These are phyloP conservation scores for Solanum appendiculatum DNA, from an alignment of 257 asterid genomes.

Conservation along the genomic window DNA sequence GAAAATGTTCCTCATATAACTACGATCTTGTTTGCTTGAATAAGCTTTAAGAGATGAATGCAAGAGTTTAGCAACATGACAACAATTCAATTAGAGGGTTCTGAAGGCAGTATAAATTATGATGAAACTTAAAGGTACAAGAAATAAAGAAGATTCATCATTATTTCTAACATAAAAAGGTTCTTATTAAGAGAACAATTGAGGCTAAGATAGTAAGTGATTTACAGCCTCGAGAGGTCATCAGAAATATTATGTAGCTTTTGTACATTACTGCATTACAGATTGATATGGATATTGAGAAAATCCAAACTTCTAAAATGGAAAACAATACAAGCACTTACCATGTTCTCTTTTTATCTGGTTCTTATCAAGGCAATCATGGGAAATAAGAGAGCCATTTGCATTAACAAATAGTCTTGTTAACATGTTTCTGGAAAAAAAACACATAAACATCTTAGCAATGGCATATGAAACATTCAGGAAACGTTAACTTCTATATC, in stretches of 20 bases:
- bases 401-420: constrained; percentile 80
- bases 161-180: not conserved
- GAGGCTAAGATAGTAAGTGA: not conserved
- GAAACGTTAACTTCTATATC: not conserved
- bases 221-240: not conserved
- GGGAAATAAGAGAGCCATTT: constrained; percentile 69
- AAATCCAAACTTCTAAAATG: not conserved
- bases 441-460: not conserved
- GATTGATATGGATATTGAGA: not conserved
- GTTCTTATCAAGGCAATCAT: constrained; percentile 56
- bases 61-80: not conserved
- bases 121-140: not conserved
- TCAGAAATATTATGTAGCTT: not conserved
- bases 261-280: not conserved
- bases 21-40: not conserved
- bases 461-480: not conserved
- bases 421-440: constrained; percentile 52
- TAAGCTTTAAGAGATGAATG: not conserved
- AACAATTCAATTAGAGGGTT: not conserved
- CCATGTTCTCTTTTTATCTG: constrained; percentile 77
- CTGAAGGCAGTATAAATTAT: not conserved
- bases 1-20: not conserved
- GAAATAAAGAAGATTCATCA: not conserved
- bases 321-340: constrained; percentile 12
- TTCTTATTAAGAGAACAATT: not conserved